Evolutionary conservation across 2,329 filamentous ascomycete genomes (phyloP).

Genomic region (Corniculantispora saksenae): DNA sequence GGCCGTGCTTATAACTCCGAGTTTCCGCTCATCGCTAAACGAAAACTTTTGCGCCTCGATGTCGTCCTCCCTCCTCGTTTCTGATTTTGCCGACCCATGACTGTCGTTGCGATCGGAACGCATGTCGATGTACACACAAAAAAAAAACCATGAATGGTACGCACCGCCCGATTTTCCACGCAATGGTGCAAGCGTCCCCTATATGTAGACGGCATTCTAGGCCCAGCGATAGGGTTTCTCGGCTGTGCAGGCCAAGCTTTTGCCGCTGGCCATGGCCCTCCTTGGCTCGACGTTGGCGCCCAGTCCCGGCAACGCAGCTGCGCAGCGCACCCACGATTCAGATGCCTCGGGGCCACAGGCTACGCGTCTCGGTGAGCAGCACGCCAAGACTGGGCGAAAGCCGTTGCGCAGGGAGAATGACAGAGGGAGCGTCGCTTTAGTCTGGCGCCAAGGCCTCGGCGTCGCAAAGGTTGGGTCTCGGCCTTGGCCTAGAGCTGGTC

Average conservation of each 20-base stretch:
- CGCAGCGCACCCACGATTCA: too few species aligned
- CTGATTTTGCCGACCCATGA: background rate
- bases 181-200: background rate
- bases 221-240: background rate
- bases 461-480: conserved; percentile 6
- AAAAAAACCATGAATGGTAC: background rate
- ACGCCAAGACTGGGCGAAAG: conserved; percentile 1
- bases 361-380: background rate
- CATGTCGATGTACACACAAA: conserved; percentile 1
- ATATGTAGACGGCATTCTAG: background rate
- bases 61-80: background rate
- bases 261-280: background rate
- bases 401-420: background rate
- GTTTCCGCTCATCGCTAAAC: conserved; percentile 46
- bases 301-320: background rate
- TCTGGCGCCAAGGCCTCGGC: conserved; percentile 3
- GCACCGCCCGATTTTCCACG: background rate
- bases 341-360: too few species aligned
- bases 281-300: conserved; percentile 5
- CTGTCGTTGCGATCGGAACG: background rate
- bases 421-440: background rate
- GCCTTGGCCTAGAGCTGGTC: background rate
- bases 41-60: conserved; percentile 43
- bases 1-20: conserved; percentile 53
- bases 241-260: background rate